Evolutionary conservation across 768 basidiomycete species (phyloP), one percentile per base, ranked within the genome.

Genomic region (Macrolepiota dolichaula): DNA sequence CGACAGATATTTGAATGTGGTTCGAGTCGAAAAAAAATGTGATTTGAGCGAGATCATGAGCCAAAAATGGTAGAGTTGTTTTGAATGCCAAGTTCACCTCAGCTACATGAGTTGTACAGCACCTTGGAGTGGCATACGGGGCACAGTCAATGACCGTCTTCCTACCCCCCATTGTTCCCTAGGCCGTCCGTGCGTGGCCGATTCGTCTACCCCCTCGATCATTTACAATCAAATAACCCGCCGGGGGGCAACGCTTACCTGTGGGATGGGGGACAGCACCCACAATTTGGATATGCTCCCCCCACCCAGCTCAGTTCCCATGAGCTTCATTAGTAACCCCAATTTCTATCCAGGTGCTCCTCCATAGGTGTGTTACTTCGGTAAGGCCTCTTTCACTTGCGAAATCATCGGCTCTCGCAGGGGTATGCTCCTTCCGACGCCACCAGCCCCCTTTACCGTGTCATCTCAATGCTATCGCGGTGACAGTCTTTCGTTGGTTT

Each of bases 21-120:
- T 35, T 40, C 54, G 12, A 42, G n/a, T 15, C 27, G n/a, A n/a
- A n/a, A n/a, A n/a, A 42, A 38, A 42, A 55, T 17, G 42, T 32
- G 42, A 42, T 55, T n/a, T 57, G 40, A 35, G 13, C 22, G 38
- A 17, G 36, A n/a, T 59, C 15, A 22, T 32, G 51, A 24, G n/a
- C 50, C 57, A 59, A 15, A 40, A 51, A 29, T 22, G 37, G 57
- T 15, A 36, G 49, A 51, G 24, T 51, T 51, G 36, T 51, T 42
- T 50, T 51, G 37, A 19, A 27, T 22, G 19, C 50, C 35, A 51
- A 51, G 25, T 40, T 51, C 37, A 24, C 9, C 24, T 9, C 38
- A 42, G 12, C 50, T 40, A 37, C 49, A 59, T n/a, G 37, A 59
- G 49, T 38, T 50, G 1, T 51, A 51, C 50, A 59, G 49, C 50